Evolutionary conservation across 768 basidiomycete genomes (phyloP), one percentile per base, ranked within the genome.

Genomic region (Inosperma sp.): DNA sequence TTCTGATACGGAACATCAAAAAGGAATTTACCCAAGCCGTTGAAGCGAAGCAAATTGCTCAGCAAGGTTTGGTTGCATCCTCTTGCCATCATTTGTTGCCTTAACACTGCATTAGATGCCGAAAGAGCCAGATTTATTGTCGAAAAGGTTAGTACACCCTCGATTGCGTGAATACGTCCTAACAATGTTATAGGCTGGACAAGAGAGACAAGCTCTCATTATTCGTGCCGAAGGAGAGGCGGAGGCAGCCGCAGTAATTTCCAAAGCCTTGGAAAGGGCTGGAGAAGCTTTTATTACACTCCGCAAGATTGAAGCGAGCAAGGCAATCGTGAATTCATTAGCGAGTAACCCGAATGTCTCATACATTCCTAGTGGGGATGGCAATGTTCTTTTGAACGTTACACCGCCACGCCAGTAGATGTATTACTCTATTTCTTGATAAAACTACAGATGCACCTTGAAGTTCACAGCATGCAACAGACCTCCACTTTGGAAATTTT

Each of bases 71-170:
- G 72, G 56, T 23, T 42, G 42, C 25, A 13, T 27, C 16, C 21
- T 40, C 25, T 14, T 29, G 12, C 2, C 17, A 22, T 16, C 27
- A 13, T 21, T 13, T 36, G 17, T 23, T 53, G 19, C 9, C 45
- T 47, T 36, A 29, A 39, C 46, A 13, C 26, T 10, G 10, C 23
- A 58, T 14, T 35, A 93, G 95, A 98, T 71, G 96, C 96, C 56
- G 96, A 99, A 72, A 84, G 96, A 27, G 96, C 96, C 51, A 98
- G 97, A 70, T 99, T 97, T 69, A 89, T 98, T 57, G 96, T 99
- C 56, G 96, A 99, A 74, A 97, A 96, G 80, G 93, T 91, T 53
- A 36, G 56, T 17, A 31, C 41, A 21, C 43, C 10, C 44, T 4
- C 7, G 26, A 25, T 42, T 33, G 2, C 47, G 23, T 43, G 22